Evolutionary conservation across 1,284 basidiomycete genomes (phyloP).

Genomic region (Bjerkandera adusta): DNA sequence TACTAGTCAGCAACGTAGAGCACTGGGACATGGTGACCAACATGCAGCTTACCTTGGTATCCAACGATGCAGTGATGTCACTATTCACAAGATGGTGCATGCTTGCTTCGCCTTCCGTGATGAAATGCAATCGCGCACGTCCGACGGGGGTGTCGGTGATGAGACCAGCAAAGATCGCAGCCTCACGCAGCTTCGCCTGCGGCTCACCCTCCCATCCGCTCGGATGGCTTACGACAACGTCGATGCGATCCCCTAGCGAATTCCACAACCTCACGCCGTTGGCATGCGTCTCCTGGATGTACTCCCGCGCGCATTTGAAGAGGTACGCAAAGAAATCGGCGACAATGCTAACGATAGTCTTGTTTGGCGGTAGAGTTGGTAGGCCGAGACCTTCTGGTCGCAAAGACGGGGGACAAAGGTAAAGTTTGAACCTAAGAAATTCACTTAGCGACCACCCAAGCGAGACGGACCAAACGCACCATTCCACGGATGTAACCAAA

Average conservation of each 20-base stretch:
- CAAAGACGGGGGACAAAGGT: constrained; percentile 42
- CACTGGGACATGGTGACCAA: no score
- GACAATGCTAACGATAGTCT: constrained; percentile 44
- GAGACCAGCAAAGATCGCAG: constrained; percentile 34
- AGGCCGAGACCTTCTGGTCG: constrained; percentile 17
- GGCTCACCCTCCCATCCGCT: constrained; percentile 46
- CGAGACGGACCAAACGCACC: constrained; percentile 35
- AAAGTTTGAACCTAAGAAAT: constrained; percentile 58
- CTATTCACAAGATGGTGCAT: constrained; percentile 44
- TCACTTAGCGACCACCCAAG: no score
- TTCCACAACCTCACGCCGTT: constrained; percentile 39
- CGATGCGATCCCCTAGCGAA: constrained; percentile 30
- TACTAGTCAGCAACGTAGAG: no score
- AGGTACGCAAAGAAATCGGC: constrained; percentile 55
- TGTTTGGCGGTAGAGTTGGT: constrained; percentile 47
- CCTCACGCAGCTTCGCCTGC: constrained; percentile 38
- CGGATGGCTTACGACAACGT: constrained; percentile 40
- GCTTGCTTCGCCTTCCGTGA: constrained; percentile 52
- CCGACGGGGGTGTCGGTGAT: constrained; percentile 28
- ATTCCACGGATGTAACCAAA: constrained; percentile 46
- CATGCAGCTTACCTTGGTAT: no score
- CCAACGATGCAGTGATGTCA: constrained; percentile 30
- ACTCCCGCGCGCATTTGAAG: constrained; percentile 39
- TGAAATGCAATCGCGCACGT: constrained; percentile 37
- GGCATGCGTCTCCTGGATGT: constrained; percentile 47